Conservation (phyloP, 2,329 filamentous ascomycete genomes). For the Thelonectria discophora region DNA sequence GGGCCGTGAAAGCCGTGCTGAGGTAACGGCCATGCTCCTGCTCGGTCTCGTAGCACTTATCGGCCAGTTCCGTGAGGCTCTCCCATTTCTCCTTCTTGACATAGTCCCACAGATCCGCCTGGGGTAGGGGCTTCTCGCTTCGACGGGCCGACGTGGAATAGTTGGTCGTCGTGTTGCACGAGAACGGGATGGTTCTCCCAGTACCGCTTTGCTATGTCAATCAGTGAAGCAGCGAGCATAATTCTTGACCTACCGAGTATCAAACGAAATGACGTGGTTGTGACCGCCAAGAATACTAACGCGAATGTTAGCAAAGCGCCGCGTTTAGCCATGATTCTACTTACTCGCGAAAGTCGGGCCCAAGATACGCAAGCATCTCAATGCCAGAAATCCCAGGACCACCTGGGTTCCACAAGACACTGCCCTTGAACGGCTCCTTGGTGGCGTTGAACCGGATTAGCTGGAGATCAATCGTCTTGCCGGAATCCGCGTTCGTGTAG, state of each 20-base stretch:
- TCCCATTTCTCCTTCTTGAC: constrained; percentile 14
- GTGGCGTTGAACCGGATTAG: constrained; percentile 46
- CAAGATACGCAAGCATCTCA: constrained; percentile 5
- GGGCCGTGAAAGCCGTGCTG: constrained; percentile 47
- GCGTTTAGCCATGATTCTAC: neutral
- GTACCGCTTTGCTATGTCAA: constrained; percentile 16
- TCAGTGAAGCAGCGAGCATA: neutral
- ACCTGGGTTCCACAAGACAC: constrained; percentile 52
- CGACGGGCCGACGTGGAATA: constrained; percentile 17
- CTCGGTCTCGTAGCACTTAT: constrained; percentile 37
- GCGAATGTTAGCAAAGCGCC: neutral
- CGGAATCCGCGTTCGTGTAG: constrained; percentile 44
- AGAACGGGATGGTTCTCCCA: constrained; percentile 33
- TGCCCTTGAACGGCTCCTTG: constrained; percentile 45
- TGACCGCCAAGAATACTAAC: constrained; percentile 27
- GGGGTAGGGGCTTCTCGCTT: constrained; percentile 17
- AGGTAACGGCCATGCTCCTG: constrained; percentile 40
- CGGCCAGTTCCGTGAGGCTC: neutral
- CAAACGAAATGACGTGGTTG: constrained; percentile 25
- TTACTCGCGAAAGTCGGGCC: constrained; percentile 9
- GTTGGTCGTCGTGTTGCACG: constrained; percentile 8
- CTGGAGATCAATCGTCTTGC: constrained; percentile 43
- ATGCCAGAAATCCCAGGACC: constrained; percentile 44
- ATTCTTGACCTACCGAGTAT: constrained; percentile 29
- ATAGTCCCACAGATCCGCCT: constrained; percentile 14